phyloP scores from a whole-genome alignment of 176 grass and related monocot species.

The Triticum monococcum region DNA sequence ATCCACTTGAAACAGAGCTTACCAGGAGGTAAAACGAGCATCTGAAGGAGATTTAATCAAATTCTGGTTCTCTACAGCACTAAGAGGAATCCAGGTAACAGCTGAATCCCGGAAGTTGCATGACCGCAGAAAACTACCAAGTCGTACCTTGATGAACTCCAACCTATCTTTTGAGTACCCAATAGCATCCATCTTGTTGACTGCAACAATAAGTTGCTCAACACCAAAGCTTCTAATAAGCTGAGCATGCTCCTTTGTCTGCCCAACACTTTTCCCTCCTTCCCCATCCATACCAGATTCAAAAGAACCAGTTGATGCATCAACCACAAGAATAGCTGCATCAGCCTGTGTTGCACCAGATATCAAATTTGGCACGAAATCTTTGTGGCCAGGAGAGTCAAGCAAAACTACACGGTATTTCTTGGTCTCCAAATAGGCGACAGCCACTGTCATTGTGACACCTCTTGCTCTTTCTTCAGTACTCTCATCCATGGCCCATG shows the following conservation, averaged over 20 bases:
- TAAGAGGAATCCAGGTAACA: conserved; percentile 88
- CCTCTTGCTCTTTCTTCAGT: conserved; percentile 94
- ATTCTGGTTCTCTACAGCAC: conserved; percentile 88
- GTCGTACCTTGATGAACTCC: conserved; percentile 78
- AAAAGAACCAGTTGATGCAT: conserved; percentile 90
- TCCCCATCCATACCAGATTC: conserved; percentile 94
- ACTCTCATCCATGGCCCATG: conserved; percentile 99
- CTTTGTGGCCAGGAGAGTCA: conserved; percentile 94
- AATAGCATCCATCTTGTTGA: conserved; percentile 96
- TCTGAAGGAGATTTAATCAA: conserved; percentile 67
- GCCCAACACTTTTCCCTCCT: conserved; percentile 71
- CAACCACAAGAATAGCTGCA: conserved; percentile 92
- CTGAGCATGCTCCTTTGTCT: conserved; percentile 95
- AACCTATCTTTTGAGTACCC: conserved; percentile 88
- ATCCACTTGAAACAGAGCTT: conserved; percentile 30
- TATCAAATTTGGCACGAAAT: conserved; percentile 99
- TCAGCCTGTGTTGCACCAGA: conserved; percentile 97
- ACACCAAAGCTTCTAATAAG: conserved; percentile 94
- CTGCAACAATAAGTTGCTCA: conserved; percentile 84
- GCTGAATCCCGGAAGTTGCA: conserved; percentile 84
- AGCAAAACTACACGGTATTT: conserved; percentile 89
- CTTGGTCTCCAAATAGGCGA: conserved; percentile 88
- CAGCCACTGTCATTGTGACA: conserved; percentile 93
- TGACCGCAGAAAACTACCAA: conserved; percentile 68
- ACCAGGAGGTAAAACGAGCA: conserved; percentile 70